A percentile compares a stretch with the other conserved stretches of the same genome.
phyloP scores from a whole-genome alignment of 148 eudicot species.

The Mesembryanthemum crystallinum region DNA sequence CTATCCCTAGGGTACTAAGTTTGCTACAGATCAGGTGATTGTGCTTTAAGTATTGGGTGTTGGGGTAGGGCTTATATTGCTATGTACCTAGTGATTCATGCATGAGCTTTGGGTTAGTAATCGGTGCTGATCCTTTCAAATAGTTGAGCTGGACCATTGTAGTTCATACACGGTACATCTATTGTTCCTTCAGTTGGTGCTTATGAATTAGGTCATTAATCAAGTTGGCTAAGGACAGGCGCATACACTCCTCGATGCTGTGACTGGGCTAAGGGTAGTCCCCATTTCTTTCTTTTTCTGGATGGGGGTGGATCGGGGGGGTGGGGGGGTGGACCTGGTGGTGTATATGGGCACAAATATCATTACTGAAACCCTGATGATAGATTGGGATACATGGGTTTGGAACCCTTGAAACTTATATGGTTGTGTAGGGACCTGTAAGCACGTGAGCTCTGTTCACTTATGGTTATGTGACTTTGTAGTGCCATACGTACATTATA shows the following conservation, averaged over 20 bases:
- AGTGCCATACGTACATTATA: neutral
- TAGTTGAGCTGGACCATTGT: neutral
- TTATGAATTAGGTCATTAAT: neutral
- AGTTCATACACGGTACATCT: neutral
- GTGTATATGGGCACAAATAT: no score
- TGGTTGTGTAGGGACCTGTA: no score
- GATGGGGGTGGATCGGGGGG: no score
- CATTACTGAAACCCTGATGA: no score
- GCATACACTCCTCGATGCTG: neutral
- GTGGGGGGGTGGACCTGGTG: no score
- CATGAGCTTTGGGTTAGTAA: neutral
- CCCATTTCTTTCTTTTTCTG: no score
- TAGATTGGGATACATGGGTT: no score
- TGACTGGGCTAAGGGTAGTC: neutral
- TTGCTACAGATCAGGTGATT: constrained; percentile 1
- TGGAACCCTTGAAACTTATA: no score
- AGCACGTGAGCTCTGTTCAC: no score
- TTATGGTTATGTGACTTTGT: neutral
- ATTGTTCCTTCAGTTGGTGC: neutral
- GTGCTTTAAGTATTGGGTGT: neutral
- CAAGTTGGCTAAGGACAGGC: neutral
- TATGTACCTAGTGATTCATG: neutral
- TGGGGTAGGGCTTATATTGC: neutral
- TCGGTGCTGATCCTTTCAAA: neutral
- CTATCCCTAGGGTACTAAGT: neutral